Percentiles rank a stretch among this genome's conserved stretches.
Conservation (phyloP, 2,329 filamentous ascomycete species). For the Neopestalotiopsis clavispora region DNA sequence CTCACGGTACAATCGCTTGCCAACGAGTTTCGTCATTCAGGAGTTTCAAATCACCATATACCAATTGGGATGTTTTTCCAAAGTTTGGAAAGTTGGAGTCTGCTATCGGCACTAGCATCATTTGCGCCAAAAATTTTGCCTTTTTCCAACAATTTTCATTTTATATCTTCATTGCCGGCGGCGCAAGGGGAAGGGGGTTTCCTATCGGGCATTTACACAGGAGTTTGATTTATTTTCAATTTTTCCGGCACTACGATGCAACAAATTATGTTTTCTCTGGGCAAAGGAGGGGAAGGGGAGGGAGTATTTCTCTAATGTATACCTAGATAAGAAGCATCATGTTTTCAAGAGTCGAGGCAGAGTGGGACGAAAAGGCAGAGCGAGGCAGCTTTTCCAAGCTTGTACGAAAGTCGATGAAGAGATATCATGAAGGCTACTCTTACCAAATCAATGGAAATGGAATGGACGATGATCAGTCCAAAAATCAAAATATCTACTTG, state of each 20-base stretch:
- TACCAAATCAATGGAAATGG: not conserved
- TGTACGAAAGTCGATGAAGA: constrained; percentile 9
- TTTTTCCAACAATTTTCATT: not conserved
- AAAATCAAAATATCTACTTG: not conserved
- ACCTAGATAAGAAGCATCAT: constrained; percentile 4
- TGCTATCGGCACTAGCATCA: not conserved
- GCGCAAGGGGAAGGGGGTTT: constrained; percentile 1
- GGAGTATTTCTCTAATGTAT: constrained; percentile 14
- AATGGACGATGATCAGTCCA: not conserved
- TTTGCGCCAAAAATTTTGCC: constrained; percentile 3
- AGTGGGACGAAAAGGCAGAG: not conserved
- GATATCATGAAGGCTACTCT: constrained; percentile 3
- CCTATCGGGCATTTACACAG: constrained; percentile 14
- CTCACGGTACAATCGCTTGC: constrained; percentile 18
- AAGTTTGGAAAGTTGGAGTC: not conserved
- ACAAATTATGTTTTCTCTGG: not conserved
- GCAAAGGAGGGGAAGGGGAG: not conserved
- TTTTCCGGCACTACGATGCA: not conserved
- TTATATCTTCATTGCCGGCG: not conserved
- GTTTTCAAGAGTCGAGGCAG: constrained; percentile 1
- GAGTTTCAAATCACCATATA: constrained; percentile 7
- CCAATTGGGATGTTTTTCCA: not conserved
- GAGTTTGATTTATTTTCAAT: constrained; percentile 4
- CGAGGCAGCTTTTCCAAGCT: not conserved
- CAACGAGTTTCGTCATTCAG: constrained; percentile 1